Evolutionary conservation across 805 yeast genomes (phyloP), one percentile per base, ranked within the genome.

Genomic region (Candida coquimbonensis): DNA sequence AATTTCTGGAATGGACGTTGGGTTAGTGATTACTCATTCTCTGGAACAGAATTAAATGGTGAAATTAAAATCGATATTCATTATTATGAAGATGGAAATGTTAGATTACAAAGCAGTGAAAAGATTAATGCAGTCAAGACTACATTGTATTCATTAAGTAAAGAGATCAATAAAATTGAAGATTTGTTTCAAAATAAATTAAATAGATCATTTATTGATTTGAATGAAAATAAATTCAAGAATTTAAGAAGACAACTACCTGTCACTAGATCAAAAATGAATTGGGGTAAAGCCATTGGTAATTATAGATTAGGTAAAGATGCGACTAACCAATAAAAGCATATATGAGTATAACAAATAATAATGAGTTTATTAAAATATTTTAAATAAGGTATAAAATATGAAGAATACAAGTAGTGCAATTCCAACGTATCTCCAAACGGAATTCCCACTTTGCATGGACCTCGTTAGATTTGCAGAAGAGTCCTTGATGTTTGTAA

Each of bases 51-150:
- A 7, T 50, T 85, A 14, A 53, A 52, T 3, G 96, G 95, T 5
- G 60, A 61, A 7, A 73, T 87, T 33, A 64, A 62, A 19, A 74
- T 89, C 31, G 90, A 87, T 53, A 83, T 90, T 36, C 99, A 91
- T 64, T 93, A 90, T 64, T 93, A 77, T 62, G 99, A 91, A 66
- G 98, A 91, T 55, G 99, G 99, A 29, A 91, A 91, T 59, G 98
- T 91, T 17, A 75, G 91, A 43, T 75, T 93, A 57, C 80, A 77
- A 49, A 70, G 81, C 3, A 51, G 52, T 8, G 68, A 72, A 47
- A 54, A 57, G 5, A 53, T 75, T 1, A 56, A 54, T 24, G 44
- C 39, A 7, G 41, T 51, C 3, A 49, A 51, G 9, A 45, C 54
- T 2, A 38, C 27, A 2, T 11, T 12, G 2, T 46, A 46, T 3